phyloP scores from a whole-genome alignment of 1,284 basidiomycete species.

The Athelia sp. region DNA sequence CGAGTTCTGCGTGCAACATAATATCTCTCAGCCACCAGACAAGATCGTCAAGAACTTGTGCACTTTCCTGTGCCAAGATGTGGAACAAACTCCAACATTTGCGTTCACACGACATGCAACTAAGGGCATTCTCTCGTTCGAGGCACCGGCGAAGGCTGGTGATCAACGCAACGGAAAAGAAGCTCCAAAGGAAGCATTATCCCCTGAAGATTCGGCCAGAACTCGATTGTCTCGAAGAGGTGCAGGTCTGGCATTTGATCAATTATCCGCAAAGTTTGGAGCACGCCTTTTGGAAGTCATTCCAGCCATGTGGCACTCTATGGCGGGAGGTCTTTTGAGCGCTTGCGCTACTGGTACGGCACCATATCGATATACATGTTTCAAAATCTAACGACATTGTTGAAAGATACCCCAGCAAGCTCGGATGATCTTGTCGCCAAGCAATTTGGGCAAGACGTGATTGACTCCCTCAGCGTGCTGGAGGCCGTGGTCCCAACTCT shows the following conservation, averaged over 20 bases:
- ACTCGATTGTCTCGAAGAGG: constrained; percentile 72
- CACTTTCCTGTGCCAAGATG: constrained; percentile 94
- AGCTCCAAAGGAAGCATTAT: constrained; percentile 32
- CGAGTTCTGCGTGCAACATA: constrained; percentile 73
- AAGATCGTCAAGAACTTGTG: constrained; percentile 98
- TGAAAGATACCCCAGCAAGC: constrained; percentile 45
- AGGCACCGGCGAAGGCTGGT: constrained; percentile 30
- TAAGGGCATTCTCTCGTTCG: constrained; percentile 80
- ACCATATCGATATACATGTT: constrained; percentile 1
- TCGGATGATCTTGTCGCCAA: constrained; percentile 63
- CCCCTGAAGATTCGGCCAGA: constrained; percentile 46
- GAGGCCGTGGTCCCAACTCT: constrained; percentile 80
- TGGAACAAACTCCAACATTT: constrained; percentile 87
- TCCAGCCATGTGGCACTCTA: constrained; percentile 93
- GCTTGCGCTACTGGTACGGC: constrained; percentile 62
- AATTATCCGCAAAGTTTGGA: constrained; percentile 80
- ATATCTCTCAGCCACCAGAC: constrained; percentile 64
- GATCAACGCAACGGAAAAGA: constrained; percentile 40
- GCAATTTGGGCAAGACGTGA: constrained; percentile 83
- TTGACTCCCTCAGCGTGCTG: constrained; percentile 90
- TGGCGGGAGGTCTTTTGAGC: constrained; percentile 73
- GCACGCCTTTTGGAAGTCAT: constrained; percentile 68
- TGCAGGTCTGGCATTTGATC: constrained; percentile 78
- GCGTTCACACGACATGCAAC: constrained; percentile 51
- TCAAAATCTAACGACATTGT: constrained; percentile 6